These are phyloP conservation scores for Alternaria metachromatica DNA, from an alignment of 2,329 filamentous ascomycete species.

Conservation along the genomic window DNA sequence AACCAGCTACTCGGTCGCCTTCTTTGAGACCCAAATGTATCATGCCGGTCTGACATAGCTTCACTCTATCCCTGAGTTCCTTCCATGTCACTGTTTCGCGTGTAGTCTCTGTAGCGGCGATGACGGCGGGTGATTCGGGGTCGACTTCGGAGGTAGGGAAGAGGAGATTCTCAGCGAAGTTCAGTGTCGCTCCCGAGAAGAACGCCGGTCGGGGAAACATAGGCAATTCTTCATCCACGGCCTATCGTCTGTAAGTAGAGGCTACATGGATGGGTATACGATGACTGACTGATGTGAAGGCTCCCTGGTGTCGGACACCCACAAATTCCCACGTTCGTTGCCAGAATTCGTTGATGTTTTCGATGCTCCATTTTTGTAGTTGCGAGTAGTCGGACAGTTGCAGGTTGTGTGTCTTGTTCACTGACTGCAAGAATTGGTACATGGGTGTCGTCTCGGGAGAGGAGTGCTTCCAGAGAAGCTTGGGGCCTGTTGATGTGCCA, in stretches of 20 bases:
- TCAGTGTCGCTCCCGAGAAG: slow-evolving; percentile 79
- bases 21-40: slow-evolving; percentile 67
- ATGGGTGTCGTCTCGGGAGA: slow-evolving; percentile 72
- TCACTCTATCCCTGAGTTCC: slow-evolving; percentile 78
- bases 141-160: slow-evolving; percentile 70
- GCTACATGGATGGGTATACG: not conserved
- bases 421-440: slow-evolving; percentile 71
- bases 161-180: slow-evolving; percentile 94
- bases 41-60: slow-evolving; percentile 74
- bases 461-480: slow-evolving; percentile 71
- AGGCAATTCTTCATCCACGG: slow-evolving; percentile 68
- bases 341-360: slow-evolving; percentile 81
- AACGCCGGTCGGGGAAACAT: slow-evolving; percentile 91
- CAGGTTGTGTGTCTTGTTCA: slow-evolving; percentile 72
- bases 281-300: slow-evolving; percentile 64
- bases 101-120: slow-evolving; percentile 79
- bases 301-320: slow-evolving; percentile 71
- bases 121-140: slow-evolving; percentile 71
- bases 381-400: slow-evolving; percentile 70
- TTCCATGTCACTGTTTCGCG: slow-evolving; percentile 76
- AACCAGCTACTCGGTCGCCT: slow-evolving; percentile 71
- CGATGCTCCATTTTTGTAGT: slow-evolving; percentile 86
- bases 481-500: slow-evolving; percentile 27
- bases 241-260: slow-evolving; percentile 56
- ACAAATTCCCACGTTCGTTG: slow-evolving; percentile 83